Conservation (phyloP, 371 early-diverging fungal species). For the Batkoa obscura region DNA sequence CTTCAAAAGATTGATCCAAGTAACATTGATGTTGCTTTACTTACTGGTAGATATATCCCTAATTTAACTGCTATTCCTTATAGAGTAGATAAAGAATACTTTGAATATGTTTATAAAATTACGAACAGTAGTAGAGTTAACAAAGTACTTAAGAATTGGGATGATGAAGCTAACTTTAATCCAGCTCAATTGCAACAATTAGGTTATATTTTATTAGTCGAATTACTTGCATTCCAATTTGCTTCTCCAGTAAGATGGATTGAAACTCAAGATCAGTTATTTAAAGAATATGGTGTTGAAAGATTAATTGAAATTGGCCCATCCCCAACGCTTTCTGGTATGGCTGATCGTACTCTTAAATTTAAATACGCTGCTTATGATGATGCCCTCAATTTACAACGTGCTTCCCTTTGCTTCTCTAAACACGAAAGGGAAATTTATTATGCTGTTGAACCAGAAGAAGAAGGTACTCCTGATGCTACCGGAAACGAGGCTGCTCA, state of each 20-base stretch:
- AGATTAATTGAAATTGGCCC: slow-evolving; percentile 88
- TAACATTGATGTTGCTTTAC: slow-evolving; percentile 52
- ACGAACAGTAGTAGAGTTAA: slow-evolving; percentile 53
- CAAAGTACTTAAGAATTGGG: slow-evolving; percentile 69
- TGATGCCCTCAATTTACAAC: slow-evolving; percentile 74
- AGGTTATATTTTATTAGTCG: slow-evolving; percentile 71
- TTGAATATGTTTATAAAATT: slow-evolving; percentile 46
- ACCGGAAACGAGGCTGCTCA: slow-evolving; percentile 13
- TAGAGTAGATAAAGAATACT: slow-evolving; percentile 52
- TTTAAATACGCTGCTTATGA: slow-evolving; percentile 91
- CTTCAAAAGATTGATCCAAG: slow-evolving; percentile 58
- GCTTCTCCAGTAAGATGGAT: slow-evolving; percentile 92
- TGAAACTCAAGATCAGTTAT: slow-evolving; percentile 87
- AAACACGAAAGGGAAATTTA: slow-evolving; percentile 69
- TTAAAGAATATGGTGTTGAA: slow-evolving; percentile 59
- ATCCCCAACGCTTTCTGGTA: slow-evolving; percentile 68
- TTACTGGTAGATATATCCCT: slow-evolving; percentile 78
- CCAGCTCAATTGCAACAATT: slow-evolving; percentile 67
- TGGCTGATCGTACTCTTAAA: slow-evolving; percentile 87
- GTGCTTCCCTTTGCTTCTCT: slow-evolving; percentile 66
- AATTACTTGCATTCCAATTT: slow-evolving; percentile 86
- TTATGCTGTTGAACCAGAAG: slow-evolving; percentile 64
- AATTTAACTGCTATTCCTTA: slow-evolving; percentile 90
- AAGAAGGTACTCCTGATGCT: slow-evolving; percentile 20
- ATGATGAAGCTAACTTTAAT: slow-evolving; percentile 38